Evolutionary conservation across 2,329 filamentous ascomycete genomes (phyloP), one percentile per base, ranked within the genome.

Genomic region (Sphaerulina populicola): DNA sequence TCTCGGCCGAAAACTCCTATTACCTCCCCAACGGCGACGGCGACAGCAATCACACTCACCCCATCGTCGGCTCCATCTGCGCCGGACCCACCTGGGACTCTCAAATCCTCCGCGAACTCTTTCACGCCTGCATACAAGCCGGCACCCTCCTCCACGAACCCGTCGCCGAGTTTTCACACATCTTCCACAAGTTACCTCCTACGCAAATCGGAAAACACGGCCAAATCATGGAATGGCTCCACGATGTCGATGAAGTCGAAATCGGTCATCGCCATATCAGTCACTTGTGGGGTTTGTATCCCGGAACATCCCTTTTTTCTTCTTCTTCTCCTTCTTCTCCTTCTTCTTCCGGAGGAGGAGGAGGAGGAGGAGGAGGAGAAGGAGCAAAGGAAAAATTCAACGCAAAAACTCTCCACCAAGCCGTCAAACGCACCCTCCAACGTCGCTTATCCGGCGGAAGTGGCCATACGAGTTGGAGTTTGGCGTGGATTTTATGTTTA

Each of bases 61-160:
- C 18, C 18, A 3, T 18, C 36, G 43, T 45, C 3, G 43, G 29
- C 2, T 33, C 27, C 12, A 27, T 45, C 3, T 45, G 43, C 23
- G 7, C 30, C 0, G 43, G 31, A 37, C 43, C 43, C 10, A 45
- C 43, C 1, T 45, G 43, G 43, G 43, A 45, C n/a, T 45, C 43
- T 21, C 43, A 45, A 15, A 45, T 45, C 36, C n/a, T 45, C 30
- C 31, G 43, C 6, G 31, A 45, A 10, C 35, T 45, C n/a, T 45
- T 45, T 23, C 14, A 21, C 15, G 43, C 43, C 23, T 45, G 43
- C 18, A 6, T 23, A 4, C 6, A 36, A 27, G 43, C 31, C 10
- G 31, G 31, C 31, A 35, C 8, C 1, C 4, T 35, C 10, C 31
- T 35, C 10, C 6, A 9, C 10, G 31, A 35, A 7, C 31, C 31